These are phyloP conservation scores for Spizellomyces punctatus DNA, from an alignment of 192 early-diverging fungal species.

Conservation along the genomic window DNA sequence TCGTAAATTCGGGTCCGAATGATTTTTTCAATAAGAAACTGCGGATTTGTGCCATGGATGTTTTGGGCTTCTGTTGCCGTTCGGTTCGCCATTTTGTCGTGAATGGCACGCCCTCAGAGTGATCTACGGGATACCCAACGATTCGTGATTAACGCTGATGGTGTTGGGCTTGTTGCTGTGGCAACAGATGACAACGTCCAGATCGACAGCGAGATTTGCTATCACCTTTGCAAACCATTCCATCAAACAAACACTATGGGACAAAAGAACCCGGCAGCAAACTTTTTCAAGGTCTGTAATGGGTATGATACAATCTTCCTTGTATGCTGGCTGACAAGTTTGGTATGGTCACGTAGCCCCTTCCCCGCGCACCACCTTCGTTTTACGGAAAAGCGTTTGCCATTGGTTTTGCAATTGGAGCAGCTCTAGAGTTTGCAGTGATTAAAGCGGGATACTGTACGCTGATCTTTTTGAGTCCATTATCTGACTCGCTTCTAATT, in stretches of 20 bases:
- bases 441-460: slow-evolving; percentile 19
- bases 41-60: slow-evolving; percentile 91
- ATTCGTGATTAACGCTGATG: no score
- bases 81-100: slow-evolving; percentile 25
- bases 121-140: no score
- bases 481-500: not conserved
- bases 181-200: no score
- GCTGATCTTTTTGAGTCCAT: not conserved
- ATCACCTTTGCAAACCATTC: no score
- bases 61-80: slow-evolving; percentile 58
- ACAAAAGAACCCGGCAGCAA: no score
- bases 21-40: slow-evolving; percentile 94
- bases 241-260: no score
- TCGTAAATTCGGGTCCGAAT: slow-evolving; percentile 88
- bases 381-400: slow-evolving; percentile 15
- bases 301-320: no score
- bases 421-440: slow-evolving; percentile 16
- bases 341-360: not conserved
- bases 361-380: slow-evolving; percentile 4
- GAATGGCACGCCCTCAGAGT: not conserved
- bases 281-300: no score
- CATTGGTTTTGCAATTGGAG: slow-evolving; percentile 15
- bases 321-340: no score
- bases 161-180: no score
- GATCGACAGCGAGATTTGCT: no score